Evolutionary conservation across 805 yeast species (phyloP), one percentile per base, ranked within the genome.

Genomic region (Teunomyces lycoperdinae): DNA sequence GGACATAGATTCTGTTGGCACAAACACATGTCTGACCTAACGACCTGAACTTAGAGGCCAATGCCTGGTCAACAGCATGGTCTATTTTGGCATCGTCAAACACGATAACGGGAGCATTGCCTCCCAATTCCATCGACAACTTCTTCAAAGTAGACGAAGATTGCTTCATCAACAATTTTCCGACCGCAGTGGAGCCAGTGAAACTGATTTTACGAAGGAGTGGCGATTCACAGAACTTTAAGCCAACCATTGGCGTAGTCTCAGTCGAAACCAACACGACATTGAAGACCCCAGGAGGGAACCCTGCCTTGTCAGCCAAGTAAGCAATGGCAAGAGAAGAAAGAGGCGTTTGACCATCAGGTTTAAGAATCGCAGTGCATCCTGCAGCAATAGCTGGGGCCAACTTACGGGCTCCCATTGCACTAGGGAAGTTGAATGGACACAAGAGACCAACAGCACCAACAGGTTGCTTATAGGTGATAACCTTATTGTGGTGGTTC

Each of bases 361-460:
- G 86, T 60, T 82, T 82, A 50, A 81, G 61, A 32, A 82, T 77
- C 11, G 79, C 71, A 5, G 85, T 80, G 59, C 85, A 80, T 8
- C 87, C 87, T 14, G 77, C 82, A n/a, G 85, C 85, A 38, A 81
- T 63, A 0, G 85, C 85, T 27, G 87, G 84, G 20, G 79, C 85
- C 3, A 79, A 80, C 55, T 83, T 83, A 54, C 87, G 73, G 8
- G 85, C 77, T 44, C 83, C 80, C 86, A 83, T 82, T 11, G 85
- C 86, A 49, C 74, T 68, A 28, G 88, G 88, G 68, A 82, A 82
- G 62, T 83, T 83, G 79, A 84, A 83, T 28, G 87, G 87, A 47
- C 83, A 78, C 53, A 83, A 77, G 51, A 80, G 71, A 29, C 83
- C 85, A 42, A 82, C 80, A 5, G 80, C 83, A 43, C 88, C 88